Base-by-base conservation (phyloP, 129 eudicot species). In the Ambrosia trifida region DNA sequence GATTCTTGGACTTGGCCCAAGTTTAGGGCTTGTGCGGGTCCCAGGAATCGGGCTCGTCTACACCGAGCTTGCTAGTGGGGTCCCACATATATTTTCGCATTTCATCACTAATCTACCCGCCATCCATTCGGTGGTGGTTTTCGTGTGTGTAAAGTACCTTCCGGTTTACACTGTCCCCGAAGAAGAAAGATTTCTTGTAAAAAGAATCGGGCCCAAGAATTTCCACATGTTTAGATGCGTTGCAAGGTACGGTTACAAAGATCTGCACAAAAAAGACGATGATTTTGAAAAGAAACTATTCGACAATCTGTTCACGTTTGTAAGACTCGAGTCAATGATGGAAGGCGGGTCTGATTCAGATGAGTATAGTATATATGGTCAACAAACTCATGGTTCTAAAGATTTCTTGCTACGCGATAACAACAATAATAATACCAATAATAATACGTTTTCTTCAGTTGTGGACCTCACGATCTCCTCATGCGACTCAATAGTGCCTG, bases 161-260 rank as follows among this genome's bases (percentile, higher is more conserved):
- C 98, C 96, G 0, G 98, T 94, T 0, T 89, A 85, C 74, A 89
- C 86, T 0, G 98, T 94, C 46, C 95, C 98, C 0, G 95, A 87
- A 67, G 96, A 89, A 2, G 98, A 94, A 78, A 56, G 98, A 17
- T 94, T 76, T 52, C 87, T 94, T 0, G 92, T 94, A 18, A 89
- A 87, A 76, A 83, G 98, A 11, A 89, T 94, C 9, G 96, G 98
- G 9, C 98, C 98, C 13, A 94, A 94, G 66, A 85, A 73, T 32
- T 94, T 89, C 30, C 96, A 89, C 83, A 89, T 94, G 95, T 94
- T 89, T 78, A 82, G 98, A 3, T 94, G 98, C 13, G 98, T 94
- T 10, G 98, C 96, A 2, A 80, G 98, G 51, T 94, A 94, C 10
- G 96, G 96, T 3, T 94, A 94, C 86, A 92, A 92, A 72, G 98